A percentile compares a stretch with the other conserved stretches of the same genome.
Evolutionary conservation across 2,329 filamentous ascomycete genomes (phyloP).

Genomic region (Simplicillium aogashimaense): DNA sequence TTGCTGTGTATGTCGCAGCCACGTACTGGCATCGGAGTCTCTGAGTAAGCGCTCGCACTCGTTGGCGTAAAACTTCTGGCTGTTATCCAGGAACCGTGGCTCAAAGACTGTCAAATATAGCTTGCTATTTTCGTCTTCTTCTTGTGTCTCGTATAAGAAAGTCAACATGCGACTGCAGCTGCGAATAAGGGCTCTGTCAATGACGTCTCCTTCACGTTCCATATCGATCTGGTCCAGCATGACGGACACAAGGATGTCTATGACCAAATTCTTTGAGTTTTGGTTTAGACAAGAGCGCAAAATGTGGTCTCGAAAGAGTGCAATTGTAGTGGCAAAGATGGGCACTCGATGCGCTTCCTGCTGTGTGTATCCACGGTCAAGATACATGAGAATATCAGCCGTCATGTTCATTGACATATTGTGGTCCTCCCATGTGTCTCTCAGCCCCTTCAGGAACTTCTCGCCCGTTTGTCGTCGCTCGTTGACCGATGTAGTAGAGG

Average conservation of each 20-base stretch:
- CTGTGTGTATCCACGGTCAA: conserved; percentile 75
- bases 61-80: conserved; percentile 60
- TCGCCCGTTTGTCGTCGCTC: conserved; percentile 76
- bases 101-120: conserved; percentile 82
- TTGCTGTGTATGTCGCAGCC: conserved; percentile 65
- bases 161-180: conserved; percentile 86
- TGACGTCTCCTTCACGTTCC: conserved; percentile 82
- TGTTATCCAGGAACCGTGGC: conserved; percentile 61
- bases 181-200: conserved; percentile 73
- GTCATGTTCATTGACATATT: conserved; percentile 93
- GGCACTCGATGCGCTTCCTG: conserved; percentile 58
- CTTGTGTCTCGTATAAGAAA: conserved; percentile 70
- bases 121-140: conserved; percentile 68
- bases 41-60: conserved; percentile 69
- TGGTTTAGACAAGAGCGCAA: conserved; percentile 49
- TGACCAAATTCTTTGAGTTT: conserved; percentile 42
- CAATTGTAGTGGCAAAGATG: conserved; percentile 78
- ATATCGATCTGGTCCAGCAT: conserved; percentile 86
- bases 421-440: conserved; percentile 78
- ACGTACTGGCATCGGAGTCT: conserved; percentile 70
- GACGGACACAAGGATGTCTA: conserved; percentile 68
- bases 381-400: conserved; percentile 93
- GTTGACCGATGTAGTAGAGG: conserved; percentile 53
- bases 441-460: conserved; percentile 67
- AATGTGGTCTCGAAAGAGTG: conserved; percentile 79